Base-by-base conservation (phyloP, 2,329 filamentous ascomycete species). In the Zopfia rhizophila region DNA sequence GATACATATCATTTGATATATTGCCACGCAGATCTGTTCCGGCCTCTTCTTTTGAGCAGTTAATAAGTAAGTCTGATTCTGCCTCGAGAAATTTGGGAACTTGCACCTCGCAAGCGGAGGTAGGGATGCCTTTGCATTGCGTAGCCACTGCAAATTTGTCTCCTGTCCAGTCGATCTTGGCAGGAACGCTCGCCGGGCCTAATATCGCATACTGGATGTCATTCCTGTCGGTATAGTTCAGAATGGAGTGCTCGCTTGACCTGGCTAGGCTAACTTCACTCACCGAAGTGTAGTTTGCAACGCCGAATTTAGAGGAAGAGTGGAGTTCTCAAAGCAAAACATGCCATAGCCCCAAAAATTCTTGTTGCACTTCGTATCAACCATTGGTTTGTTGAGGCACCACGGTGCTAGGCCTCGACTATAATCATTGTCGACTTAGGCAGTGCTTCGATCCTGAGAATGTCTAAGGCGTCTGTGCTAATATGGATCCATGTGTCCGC, bases 401-500 rank as follows among this genome's bases (percentile, higher is more conserved):
- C 51, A 53, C 11, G 55, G 40, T 17, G 55, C 48, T 2, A 58
- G 29, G 12, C 40, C 33, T 19, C 52, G 33, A 17, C 48, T 47
- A 23, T 40, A 53, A 22, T 41, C 25, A 18, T 36, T 21, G 3
- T 25, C 8, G n/a, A 11, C 12, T 19, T 17, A n/a, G 28, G 17
- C 19, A 37, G n/a, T 3, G 37, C 12, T 11, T 36, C 21, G 18
- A 46, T 14, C 29, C 53, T 41, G 19, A 48, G 24, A 4, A 53
- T 14, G n/a, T 40, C 21, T 4, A 49, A 30, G n/a, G 48, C 23
- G 27, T 50, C 45, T 7, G 46, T 40, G 12, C 31, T 36, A 18
- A 58, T 38, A 30, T 58, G 55, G 17, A 58, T 42, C 25, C 51
- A 55, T 1, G 42, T 38, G 19, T 58, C 52, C 10, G 48, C 55